These are phyloP conservation scores for Diversispora epigaea DNA, from an alignment of 192 early-diverging fungal species.

Conservation along the genomic window DNA sequence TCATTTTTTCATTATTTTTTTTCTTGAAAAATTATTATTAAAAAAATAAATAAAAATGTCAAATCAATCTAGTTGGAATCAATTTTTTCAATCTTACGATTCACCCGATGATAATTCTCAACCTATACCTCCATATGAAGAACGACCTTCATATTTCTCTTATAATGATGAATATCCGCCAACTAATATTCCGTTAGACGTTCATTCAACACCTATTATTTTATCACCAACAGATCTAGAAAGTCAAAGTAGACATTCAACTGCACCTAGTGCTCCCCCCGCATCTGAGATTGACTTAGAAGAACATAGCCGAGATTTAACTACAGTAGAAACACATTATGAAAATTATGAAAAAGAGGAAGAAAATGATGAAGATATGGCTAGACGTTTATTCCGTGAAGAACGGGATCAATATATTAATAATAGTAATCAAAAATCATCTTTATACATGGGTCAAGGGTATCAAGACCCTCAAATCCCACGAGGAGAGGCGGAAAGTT, in stretches of 20 bases:
- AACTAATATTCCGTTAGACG: no score
- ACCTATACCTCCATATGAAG: neutral
- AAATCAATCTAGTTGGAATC: neutral
- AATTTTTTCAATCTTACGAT: constrained; percentile 3
- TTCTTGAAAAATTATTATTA: neutral
- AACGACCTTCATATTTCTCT: neutral
- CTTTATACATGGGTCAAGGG: no score
- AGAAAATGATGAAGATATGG: constrained; percentile 24
- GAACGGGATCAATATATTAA: constrained; percentile 1
- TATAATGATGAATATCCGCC: no score
- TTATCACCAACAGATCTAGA: no score
- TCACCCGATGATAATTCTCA: neutral
- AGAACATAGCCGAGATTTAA: neutral
- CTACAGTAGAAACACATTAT: neutral
- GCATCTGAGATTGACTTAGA: neutral
- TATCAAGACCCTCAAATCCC: neutral
- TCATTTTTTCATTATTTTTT: neutral
- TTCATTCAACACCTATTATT: no score
- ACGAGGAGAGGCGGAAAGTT: neutral
- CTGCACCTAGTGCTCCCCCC: constrained; percentile 19
- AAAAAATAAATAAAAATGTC: neutral
- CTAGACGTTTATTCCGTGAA: constrained; percentile 15
- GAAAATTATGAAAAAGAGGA: neutral
- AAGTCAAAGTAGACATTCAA: neutral
- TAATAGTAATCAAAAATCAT: neutral